Base-by-base conservation (phyloP, 2,329 filamentous ascomycete genomes). In the Aschersonia sp. region DNA sequence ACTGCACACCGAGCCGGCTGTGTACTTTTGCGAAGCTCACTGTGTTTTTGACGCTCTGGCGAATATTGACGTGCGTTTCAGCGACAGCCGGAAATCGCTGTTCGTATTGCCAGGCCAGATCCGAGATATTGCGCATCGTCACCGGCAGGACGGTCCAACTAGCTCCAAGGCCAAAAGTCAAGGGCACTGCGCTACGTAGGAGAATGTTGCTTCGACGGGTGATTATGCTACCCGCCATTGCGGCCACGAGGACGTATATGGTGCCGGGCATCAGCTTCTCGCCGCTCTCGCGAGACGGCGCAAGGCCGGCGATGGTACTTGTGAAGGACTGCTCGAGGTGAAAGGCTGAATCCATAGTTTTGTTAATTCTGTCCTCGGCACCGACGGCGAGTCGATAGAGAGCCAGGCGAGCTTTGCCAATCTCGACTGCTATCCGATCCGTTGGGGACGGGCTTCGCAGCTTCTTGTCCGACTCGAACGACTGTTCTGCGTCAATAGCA, bases 181-280 rank as follows among this genome's bases (percentile, higher is more conserved):
- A 66, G 9, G 92, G 92, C 2, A 85, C 75, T 2, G 82, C 72
- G 47, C 83, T 81, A 55, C 92, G 82, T 47, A 98, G 71, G 52
- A 95, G 64, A 53, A 97, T 75, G 65, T 85, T 89, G 57, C 91
- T 82, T 72, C 94, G 94, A 53, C 91, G 81, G 48, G 86, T 80
- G 48, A 96, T 72, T 63, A 98, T 97, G 65, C 81, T 89, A 56
- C 91, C 92, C 38, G 92, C 87, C 89, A 98, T 96, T 58, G 87
- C 82, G 42, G 89, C 84, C 45, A 98, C 89, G 31, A 96, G 77
- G 44, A 97, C 89, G 69, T 97, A 97, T 56, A 97, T 80, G 51
- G 81, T 74, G 30, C 91, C 91, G 35, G 92, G 92, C 68, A 97
- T 82, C 49, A 98, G 76, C 61, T 82, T 81, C 73, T 98, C 92